These are phyloP conservation scores for Aspergillus cejpii DNA, from an alignment of 2,329 filamentous ascomycete genomes.

Conservation along the genomic window DNA sequence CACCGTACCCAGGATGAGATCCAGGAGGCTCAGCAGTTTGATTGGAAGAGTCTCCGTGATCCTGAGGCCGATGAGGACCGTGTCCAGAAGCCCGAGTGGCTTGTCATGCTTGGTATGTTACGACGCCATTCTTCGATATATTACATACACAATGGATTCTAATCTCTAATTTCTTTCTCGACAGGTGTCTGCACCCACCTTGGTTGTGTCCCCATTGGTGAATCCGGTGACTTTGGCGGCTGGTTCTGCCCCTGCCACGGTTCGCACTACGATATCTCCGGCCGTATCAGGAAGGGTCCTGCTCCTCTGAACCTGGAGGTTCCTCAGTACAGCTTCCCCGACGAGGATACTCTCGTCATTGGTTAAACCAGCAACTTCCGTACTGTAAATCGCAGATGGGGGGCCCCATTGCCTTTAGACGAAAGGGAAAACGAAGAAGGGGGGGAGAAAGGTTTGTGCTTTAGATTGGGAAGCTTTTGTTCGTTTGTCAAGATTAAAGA, in stretches of 20 bases:
- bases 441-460: slow-evolving; percentile 17
- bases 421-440: slow-evolving; percentile 1
- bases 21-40: slow-evolving; percentile 83
- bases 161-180: background rate
- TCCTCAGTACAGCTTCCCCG: slow-evolving; percentile 84
- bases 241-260: slow-evolving; percentile 99
- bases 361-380: slow-evolving; percentile 57
- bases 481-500: slow-evolving; percentile 33
- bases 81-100: slow-evolving; percentile 97
- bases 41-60: slow-evolving; percentile 77
- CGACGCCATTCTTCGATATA: no score
- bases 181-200: slow-evolving; percentile 98
- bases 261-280: slow-evolving; percentile 99
- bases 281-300: slow-evolving; percentile 94
- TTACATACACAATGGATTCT: no score
- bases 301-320: slow-evolving; percentile 97
- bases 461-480: slow-evolving; percentile 32
- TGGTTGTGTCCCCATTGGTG: slow-evolving; percentile 97
- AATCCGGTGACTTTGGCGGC: slow-evolving; percentile 94
- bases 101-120: slow-evolving; percentile 85
- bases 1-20: slow-evolving; percentile 93
- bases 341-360: slow-evolving; percentile 82
- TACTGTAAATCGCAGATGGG: slow-evolving; percentile 1
- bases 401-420: slow-evolving; percentile 1
- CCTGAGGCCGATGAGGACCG: slow-evolving; percentile 86